phyloP scores from a whole-genome alignment of 441 rosid genomes.

The Euphorbia neoarborescens region DNA sequence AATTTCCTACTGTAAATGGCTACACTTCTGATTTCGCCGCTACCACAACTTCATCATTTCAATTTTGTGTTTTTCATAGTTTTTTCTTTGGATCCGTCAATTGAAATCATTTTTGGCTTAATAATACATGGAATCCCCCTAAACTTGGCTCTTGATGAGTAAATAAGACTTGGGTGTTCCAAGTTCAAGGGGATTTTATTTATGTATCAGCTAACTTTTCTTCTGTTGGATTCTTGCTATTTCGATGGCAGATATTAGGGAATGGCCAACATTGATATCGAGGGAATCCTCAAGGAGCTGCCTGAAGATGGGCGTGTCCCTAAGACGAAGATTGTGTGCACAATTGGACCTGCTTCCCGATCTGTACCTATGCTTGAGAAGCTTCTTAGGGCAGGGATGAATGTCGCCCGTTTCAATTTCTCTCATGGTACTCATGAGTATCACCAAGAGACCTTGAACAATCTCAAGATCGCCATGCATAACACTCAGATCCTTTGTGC shows the following conservation, averaged over 20 bases:
- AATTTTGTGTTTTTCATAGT: too few relatives aligned
- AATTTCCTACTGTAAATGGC: too few relatives aligned
- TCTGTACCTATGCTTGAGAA: constrained; percentile 67
- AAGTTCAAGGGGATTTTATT: too few relatives aligned
- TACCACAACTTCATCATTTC: too few relatives aligned
- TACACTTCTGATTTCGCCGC: too few relatives aligned
- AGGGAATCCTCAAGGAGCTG: constrained; percentile 55
- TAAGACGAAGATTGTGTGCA: constrained; percentile 75
- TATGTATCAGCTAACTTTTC: too few relatives aligned
- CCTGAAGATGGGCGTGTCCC: constrained; percentile 63
- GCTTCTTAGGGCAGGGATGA: constrained; percentile 81
- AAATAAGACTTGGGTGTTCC: too few relatives aligned
- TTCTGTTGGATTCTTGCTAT: too few relatives aligned
- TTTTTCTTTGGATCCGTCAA: too few relatives aligned
- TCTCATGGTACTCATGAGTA: constrained; percentile 84
- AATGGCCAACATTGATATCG: constrained; percentile 86
- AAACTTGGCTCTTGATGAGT: too few relatives aligned
- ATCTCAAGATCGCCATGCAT: constrained; percentile 65
- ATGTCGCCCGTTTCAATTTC: constrained; percentile 88
- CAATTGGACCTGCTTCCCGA: constrained; percentile 78
- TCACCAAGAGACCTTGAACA: constrained; percentile 70
- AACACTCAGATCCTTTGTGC: constrained; percentile 72
- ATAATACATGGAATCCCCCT: too few relatives aligned
- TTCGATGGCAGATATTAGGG: neutral
- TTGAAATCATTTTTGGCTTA: too few relatives aligned